A percentile compares a stretch with the other conserved stretches of the same genome.
Evolutionary conservation across 768 basidiomycete species (phyloP).

Genomic region (Amanita jacksonii): DNA sequence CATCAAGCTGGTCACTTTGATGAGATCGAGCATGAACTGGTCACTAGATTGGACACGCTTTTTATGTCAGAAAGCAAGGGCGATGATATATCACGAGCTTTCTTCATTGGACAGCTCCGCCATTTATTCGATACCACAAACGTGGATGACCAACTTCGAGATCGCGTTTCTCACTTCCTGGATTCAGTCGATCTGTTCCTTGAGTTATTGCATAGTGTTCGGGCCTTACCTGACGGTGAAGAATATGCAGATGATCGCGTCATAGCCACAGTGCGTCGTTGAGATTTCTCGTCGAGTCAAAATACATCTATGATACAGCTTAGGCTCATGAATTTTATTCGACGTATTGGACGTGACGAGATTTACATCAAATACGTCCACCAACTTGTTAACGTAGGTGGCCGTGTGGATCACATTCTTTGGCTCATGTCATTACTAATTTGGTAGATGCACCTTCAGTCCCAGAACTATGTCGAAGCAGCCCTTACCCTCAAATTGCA

Average conservation of each 20-base stretch:
- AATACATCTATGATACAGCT: conserved; percentile 35
- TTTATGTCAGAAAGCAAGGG: conserved; percentile 92
- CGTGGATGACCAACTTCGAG: conserved; percentile 71
- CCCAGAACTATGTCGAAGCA: conserved; percentile 88
- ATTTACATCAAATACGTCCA: conserved; percentile 96
- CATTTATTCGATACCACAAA: conserved; percentile 80
- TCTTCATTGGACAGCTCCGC: conserved; percentile 87
- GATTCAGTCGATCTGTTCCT: conserved; percentile 90
- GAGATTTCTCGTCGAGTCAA: conserved; percentile 4
- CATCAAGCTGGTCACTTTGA: conserved; percentile 79
- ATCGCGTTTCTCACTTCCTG: conserved; percentile 72
- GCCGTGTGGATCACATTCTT: not conserved
- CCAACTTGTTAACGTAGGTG: conserved; percentile 78
- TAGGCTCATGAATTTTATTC: conserved; percentile 88
- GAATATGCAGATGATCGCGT: conserved; percentile 94
- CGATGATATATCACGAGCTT: conserved; percentile 84
- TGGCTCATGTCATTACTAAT: not conserved
- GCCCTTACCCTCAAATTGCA: conserved; percentile 90
- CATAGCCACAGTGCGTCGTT: conserved; percentile 66
- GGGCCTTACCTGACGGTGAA: conserved; percentile 85
- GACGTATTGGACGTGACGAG: conserved; percentile 83
- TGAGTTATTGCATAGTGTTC: conserved; percentile 77
- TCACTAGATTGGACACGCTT: conserved; percentile 81
- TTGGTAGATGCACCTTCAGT: conserved; percentile 73
- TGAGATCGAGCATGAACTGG: conserved; percentile 85